These are phyloP conservation scores for Termitomyces sp. DNA, from an alignment of 768 basidiomycete genomes.

Conservation along the genomic window DNA sequence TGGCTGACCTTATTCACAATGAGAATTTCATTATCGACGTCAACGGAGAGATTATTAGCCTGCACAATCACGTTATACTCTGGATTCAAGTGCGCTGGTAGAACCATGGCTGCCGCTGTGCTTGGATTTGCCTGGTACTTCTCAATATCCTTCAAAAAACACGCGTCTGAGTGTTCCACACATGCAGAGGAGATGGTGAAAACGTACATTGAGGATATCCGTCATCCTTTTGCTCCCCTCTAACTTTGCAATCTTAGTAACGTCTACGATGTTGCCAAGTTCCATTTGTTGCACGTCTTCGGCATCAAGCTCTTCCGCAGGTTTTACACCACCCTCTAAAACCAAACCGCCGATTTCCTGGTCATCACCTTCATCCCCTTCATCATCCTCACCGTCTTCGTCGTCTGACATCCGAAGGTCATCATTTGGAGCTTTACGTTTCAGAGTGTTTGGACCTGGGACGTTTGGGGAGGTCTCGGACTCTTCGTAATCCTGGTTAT, in stretches of 20 bases:
- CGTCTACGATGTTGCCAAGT: slow-evolving; percentile 79
- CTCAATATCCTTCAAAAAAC: slow-evolving; percentile 72
- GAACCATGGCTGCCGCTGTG: slow-evolving; percentile 70
- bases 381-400: slow-evolving; percentile 47
- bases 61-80: slow-evolving; percentile 97
- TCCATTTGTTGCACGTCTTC: slow-evolving; percentile 97
- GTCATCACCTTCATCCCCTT: slow-evolving; percentile 40
- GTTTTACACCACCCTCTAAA: slow-evolving; percentile 82
- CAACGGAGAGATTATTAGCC: slow-evolving; percentile 96
- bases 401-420: slow-evolving; percentile 59
- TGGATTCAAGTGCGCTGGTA: slow-evolving; percentile 84
- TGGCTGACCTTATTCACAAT: slow-evolving; percentile 84
- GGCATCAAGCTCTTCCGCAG: slow-evolving; percentile 93
- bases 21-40: slow-evolving; percentile 96
- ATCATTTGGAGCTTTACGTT: slow-evolving; percentile 59
- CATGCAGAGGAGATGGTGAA: background rate
- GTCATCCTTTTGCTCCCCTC: slow-evolving; percentile 84
- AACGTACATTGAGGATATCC: slow-evolving; percentile 74
- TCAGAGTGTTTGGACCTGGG: slow-evolving; percentile 37
- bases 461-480: slow-evolving; percentile 14
- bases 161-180: background rate
- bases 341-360: slow-evolving; percentile 57
- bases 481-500: slow-evolving; percentile 43
- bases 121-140: slow-evolving; percentile 82
- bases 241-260: slow-evolving; percentile 84